These are phyloP conservation scores for Phialophora expanda DNA, from an alignment of 2,329 filamentous ascomycete genomes.

Conservation along the genomic window DNA sequence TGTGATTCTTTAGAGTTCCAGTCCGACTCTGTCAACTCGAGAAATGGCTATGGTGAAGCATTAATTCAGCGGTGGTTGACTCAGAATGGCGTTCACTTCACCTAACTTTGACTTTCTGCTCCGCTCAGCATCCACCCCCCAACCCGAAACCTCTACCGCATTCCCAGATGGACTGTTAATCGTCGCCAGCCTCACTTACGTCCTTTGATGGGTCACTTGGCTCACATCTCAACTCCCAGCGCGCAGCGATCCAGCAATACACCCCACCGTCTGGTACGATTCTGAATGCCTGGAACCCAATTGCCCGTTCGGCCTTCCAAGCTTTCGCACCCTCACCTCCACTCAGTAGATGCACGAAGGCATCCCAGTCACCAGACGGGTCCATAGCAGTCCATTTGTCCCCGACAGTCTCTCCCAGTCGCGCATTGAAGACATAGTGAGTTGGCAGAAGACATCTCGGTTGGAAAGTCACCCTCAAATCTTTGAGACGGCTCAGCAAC, in stretches of 20 bases:
- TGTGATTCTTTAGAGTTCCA: background rate
- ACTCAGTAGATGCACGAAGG: background rate
- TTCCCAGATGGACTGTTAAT: background rate
- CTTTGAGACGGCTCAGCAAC: background rate
- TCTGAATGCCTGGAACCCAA: background rate
- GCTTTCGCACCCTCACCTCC: background rate
- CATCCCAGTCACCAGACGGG: background rate
- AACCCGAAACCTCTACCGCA: background rate
- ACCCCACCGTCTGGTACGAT: background rate
- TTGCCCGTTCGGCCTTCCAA: background rate
- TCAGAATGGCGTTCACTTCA: background rate
- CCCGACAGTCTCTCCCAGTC: background rate
- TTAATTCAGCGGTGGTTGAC: background rate
- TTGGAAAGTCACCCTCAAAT: background rate
- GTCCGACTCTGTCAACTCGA: background rate
- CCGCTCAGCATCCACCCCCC: background rate
- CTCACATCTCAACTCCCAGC: background rate
- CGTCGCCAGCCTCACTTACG: background rate
- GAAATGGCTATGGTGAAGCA: background rate
- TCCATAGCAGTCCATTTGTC: background rate
- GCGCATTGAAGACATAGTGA: background rate
- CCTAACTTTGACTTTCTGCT: background rate
- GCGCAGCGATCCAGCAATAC: constrained; percentile 1
- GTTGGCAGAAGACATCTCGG: background rate
- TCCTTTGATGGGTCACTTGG: background rate